Evolutionary conservation across 2,329 filamentous ascomycete species (phyloP).

Genomic region (Epichloe sibirici): DNA sequence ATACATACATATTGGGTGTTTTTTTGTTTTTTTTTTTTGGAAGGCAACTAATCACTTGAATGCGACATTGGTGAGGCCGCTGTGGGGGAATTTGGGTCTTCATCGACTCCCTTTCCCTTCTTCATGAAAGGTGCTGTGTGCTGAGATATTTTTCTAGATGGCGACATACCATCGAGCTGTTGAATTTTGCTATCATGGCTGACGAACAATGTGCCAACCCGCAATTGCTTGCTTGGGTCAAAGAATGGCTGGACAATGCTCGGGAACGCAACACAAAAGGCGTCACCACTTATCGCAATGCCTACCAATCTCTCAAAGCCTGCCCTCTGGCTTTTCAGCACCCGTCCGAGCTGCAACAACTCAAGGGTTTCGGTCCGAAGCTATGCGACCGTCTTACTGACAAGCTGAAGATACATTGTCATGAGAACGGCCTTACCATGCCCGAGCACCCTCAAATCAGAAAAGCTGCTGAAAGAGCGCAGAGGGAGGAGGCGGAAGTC

Average conservation of each 20-base stretch:
- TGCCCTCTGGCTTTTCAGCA: slow-evolving; percentile 62
- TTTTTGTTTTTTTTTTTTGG: neutral
- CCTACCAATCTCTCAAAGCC: slow-evolving; percentile 63
- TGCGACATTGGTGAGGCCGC: too few relatives aligned
- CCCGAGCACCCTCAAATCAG: slow-evolving; percentile 42
- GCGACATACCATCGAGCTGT: neutral
- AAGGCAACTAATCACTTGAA: neutral
- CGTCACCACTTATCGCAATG: slow-evolving; percentile 58
- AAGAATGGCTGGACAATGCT: slow-evolving; percentile 64
- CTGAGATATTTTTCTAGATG: neutral
- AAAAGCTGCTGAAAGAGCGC: slow-evolving; percentile 22
- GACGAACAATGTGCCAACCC: slow-evolving; percentile 50
- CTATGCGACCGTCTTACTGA: slow-evolving; percentile 58
- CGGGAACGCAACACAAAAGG: slow-evolving; percentile 59
- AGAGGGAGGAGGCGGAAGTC: slow-evolving; percentile 23
- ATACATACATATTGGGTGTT: too few relatives aligned
- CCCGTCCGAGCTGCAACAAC: slow-evolving; percentile 57
- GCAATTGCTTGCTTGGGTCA: slow-evolving; percentile 58
- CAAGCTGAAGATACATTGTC: slow-evolving; percentile 46
- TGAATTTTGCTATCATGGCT: slow-evolving; percentile 3
- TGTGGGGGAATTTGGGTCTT: too few relatives aligned
- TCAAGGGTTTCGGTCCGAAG: slow-evolving; percentile 64
- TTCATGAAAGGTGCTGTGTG: neutral
- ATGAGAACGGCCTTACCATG: slow-evolving; percentile 55
- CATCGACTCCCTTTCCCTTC: neutral